These are phyloP conservation scores for Talaromyces sp. DNA, from an alignment of 2,329 filamentous ascomycete species.

Conservation along the genomic window DNA sequence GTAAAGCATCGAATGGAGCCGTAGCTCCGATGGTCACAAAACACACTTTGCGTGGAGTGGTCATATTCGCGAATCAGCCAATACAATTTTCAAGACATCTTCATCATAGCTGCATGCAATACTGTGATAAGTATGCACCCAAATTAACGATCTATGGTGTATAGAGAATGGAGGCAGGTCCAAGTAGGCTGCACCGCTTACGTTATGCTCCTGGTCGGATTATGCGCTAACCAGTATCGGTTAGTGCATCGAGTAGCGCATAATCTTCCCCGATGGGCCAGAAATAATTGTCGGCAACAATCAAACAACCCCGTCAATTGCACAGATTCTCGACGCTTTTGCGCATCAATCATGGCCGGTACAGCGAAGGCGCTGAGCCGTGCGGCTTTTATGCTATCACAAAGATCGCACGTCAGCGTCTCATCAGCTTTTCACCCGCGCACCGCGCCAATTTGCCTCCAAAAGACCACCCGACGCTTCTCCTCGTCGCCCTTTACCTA, in stretches of 20 bases:
- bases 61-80: slow-evolving; percentile 10
- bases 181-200: background rate
- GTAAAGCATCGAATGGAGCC: slow-evolving; percentile 71
- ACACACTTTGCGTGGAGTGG: slow-evolving; percentile 50
- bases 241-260: background rate
- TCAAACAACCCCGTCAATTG: background rate
- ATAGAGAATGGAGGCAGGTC: background rate
- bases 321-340: background rate
- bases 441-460: slow-evolving; percentile 15
- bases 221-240: background rate
- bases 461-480: slow-evolving; percentile 30
- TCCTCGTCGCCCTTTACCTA: slow-evolving; percentile 34
- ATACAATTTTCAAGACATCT: slow-evolving; percentile 11
- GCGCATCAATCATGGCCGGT: slow-evolving; percentile 33
- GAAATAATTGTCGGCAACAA: slow-evolving; percentile 17
- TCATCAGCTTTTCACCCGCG: slow-evolving; percentile 19
- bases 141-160: background rate
- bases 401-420: slow-evolving; percentile 26
- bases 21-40: slow-evolving; percentile 94
- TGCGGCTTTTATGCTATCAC: slow-evolving; percentile 32
- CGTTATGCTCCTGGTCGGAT: background rate
- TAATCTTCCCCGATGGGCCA: slow-evolving; percentile 12
- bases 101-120: background rate
- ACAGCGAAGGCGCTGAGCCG: slow-evolving; percentile 39
- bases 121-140: background rate